phyloP scores from a whole-genome alignment of 306 rosid species.

The Dicorynia guianensis region DNA sequence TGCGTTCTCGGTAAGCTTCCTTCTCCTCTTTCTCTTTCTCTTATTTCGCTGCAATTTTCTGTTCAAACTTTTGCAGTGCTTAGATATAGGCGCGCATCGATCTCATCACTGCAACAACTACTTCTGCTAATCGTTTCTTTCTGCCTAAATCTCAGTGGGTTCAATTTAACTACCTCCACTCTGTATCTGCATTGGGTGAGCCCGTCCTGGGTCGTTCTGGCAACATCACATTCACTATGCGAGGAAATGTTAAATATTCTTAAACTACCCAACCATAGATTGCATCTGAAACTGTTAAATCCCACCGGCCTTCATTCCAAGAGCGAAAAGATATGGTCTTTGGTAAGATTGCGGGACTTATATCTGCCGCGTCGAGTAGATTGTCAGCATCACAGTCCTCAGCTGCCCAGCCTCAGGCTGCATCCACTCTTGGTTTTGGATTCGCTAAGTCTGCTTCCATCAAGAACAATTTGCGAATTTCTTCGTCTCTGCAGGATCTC shows the following conservation, averaged over 20 bases:
- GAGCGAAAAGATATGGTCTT: conserved; percentile 57
- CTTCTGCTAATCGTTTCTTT: neutral
- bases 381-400: conserved; percentile 46
- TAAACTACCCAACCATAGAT: conserved; percentile 32
- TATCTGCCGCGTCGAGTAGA: conserved; percentile 49
- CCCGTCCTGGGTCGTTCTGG: conserved; percentile 2
- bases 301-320: conserved; percentile 18
- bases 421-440: conserved; percentile 38
- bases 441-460: conserved; percentile 21
- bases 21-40: neutral
- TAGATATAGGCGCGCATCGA: neutral
- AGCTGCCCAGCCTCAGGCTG: conserved; percentile 24
- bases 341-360: conserved; percentile 54
- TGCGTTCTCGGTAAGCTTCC: neutral
- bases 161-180: neutral
- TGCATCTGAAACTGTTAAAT: neutral
- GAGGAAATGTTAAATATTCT: conserved; percentile 44
- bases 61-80: neutral
- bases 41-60: conserved; percentile 1
- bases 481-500: conserved; percentile 89
- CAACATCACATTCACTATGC: conserved; percentile 28
- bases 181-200: conserved; percentile 7
- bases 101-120: conserved; percentile 1
- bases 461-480: conserved; percentile 62
- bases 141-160: conserved; percentile 1